Evolutionary conservation across 2,329 filamentous ascomycete species (phyloP), one percentile per base, ranked within the genome.

Genomic region (Arthrobotrys sinensis): DNA sequence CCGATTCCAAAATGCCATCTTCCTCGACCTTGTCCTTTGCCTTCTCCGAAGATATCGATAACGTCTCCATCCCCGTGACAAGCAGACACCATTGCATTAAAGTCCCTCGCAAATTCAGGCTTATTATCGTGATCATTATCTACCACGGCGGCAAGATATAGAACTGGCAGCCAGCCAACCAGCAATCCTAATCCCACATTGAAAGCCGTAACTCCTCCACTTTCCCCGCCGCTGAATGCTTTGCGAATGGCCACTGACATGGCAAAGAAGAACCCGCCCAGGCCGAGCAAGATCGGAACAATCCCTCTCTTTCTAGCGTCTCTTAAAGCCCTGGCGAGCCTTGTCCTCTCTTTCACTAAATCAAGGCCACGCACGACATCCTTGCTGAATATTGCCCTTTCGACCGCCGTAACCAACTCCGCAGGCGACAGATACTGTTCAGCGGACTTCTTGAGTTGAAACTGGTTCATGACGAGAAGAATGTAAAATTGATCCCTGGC

Each of bases 61-160:
- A 78, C 63, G 6, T 80, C 80, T 3, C 67, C 75, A 11, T 32
- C 50, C 16, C 14, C 19, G n/a, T 78, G 67, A 24, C 75, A 78
- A 4, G 67, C 21, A 10, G 75, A 78, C 0, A 81, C 36, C 10
- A 86, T 76, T 2, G 82, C 80, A 75, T 85, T 86, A 3, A 86
- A 81, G 69, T 84, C 85, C 36, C 80, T 80, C 1, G 83, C 81
- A 16, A 86, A 85, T 14, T 84, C 83, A 21, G 85, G 84, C 3
- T 85, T 82, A 3, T 85, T 84, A 2, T 85, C 84, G 0, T 86
- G 86, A 63, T 87, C 87, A 11, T 86, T 84, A 69, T 87, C 86
- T 0, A 87, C 84, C 28, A 87, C 86, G 4, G 83, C 84, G 48
- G 84, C 84, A 40, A 86, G 82, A 48, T 87, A 85, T 8, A 87